These are phyloP conservation scores for Populus tremula DNA, from an alignment of 345 rosid genomes.

Conservation along the genomic window DNA sequence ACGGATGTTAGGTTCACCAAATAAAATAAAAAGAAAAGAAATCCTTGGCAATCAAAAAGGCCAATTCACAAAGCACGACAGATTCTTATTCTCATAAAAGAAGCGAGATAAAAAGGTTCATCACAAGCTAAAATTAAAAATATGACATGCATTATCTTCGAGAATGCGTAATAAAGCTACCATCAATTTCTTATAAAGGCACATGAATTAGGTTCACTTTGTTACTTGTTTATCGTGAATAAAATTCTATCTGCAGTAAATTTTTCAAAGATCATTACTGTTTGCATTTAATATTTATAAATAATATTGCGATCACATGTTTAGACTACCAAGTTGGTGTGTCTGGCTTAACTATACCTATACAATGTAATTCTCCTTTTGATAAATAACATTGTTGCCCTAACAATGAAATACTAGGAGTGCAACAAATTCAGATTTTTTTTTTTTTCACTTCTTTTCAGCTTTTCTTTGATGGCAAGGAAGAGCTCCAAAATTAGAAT, in stretches of 20 bases:
- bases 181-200: not conserved
- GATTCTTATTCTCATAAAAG: not conserved
- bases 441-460: not conserved
- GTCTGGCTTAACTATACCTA: not conserved
- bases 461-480: not conserved
- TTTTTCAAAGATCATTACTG: not conserved
- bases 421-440: not conserved
- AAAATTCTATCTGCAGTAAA: not conserved
- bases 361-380: not conserved
- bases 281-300: not conserved
- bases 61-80: not conserved
- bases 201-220: not conserved
- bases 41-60: not conserved
- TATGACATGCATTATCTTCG: not conserved
- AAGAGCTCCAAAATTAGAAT: constrained; percentile 24
- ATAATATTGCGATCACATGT: not conserved
- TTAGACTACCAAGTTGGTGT: not conserved
- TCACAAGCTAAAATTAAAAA: not conserved
- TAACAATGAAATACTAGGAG: not conserved
- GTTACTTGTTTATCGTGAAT: not conserved
- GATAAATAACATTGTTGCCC: not conserved
- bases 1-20: not conserved
- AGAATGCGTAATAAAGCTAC: not conserved
- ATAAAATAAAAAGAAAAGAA: not conserved
- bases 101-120: not conserved